Evolutionary conservation across 306 rosid species (phyloP), one percentile per base, ranked within the genome.

Genomic region (Prunus padus): DNA sequence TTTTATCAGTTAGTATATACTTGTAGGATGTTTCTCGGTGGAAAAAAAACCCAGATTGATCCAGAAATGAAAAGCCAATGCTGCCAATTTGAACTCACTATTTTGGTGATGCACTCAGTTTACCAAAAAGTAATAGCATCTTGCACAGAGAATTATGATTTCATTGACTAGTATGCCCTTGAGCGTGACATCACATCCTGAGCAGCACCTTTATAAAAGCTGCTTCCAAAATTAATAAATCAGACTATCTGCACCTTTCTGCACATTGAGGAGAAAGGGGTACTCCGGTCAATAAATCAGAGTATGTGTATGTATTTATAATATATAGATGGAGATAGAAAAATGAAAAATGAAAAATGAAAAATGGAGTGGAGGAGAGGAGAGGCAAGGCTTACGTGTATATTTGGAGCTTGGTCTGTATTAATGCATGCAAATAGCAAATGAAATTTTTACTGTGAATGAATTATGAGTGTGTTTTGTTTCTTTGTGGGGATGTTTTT

Each of bases 111-210:
- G 86, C 80, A 77, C 85, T 82, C 73, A 77, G 85, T 84, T 89
- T 84, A 89, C 95, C 96, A 72, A 81, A 90, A 87, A 16, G 89
- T 31, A 78, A 37, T 7, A 82, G 94, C 90, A 87, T 84, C 91
- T 88, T 69, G 77, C 80, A 83, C 79, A 79, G 82, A 69, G 80
- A 90, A 82, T 76, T 77, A 81, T 78, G 81, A 82, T 76, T 42
- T 46, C 64, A 76, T 75, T 85, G 90, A 89, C 98, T 67, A 81
- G n/a, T 72, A 51, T 91, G 51, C 92, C 98, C 91, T 75, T 89
- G 97, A 91, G 61, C 70, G 94, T 82, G 97, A 93, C 98, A 78
- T 88, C 78, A 77, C 94, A 91, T 89, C 96, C 87, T 81, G 88
- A 84, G 71, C 87, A 82, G 78, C 82, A 74, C 88, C 96, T 91